These are phyloP conservation scores for Rubus parviflorus DNA, from an alignment of 306 rosid species.

Conservation along the genomic window DNA sequence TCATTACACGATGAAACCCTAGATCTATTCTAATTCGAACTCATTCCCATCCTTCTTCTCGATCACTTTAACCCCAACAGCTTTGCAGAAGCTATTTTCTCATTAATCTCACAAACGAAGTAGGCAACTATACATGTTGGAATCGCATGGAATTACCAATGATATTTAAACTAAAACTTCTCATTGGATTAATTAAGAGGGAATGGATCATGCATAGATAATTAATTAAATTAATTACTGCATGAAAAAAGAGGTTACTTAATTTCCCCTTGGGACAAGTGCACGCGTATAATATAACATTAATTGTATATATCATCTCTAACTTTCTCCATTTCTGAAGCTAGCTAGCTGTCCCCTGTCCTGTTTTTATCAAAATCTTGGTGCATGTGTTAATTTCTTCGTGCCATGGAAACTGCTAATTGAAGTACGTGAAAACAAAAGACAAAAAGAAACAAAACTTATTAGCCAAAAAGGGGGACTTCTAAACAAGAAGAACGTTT, in stretches of 20 bases:
- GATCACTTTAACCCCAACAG: too few relatives aligned
- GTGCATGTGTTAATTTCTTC: background rate
- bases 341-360: background rate
- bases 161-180: background rate
- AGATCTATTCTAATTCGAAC: too few relatives aligned
- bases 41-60: too few relatives aligned
- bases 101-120: too few relatives aligned
- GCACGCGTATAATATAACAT: background rate
- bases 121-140: background rate
- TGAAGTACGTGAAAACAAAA: background rate
- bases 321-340: background rate
- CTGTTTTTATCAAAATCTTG: background rate
- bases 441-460: background rate
- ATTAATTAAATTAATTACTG: background rate
- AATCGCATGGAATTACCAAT: background rate
- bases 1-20: too few relatives aligned
- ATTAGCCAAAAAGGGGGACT: too few relatives aligned
- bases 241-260: background rate
- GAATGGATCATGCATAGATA: background rate
- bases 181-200: background rate
- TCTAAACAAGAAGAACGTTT: background rate
- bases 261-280: background rate
- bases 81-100: too few relatives aligned
- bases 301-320: background rate
- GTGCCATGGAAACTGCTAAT: background rate